Evolutionary conservation across 768 basidiomycete species (phyloP).

Genomic region (Cyclocybe cylindracea): DNA sequence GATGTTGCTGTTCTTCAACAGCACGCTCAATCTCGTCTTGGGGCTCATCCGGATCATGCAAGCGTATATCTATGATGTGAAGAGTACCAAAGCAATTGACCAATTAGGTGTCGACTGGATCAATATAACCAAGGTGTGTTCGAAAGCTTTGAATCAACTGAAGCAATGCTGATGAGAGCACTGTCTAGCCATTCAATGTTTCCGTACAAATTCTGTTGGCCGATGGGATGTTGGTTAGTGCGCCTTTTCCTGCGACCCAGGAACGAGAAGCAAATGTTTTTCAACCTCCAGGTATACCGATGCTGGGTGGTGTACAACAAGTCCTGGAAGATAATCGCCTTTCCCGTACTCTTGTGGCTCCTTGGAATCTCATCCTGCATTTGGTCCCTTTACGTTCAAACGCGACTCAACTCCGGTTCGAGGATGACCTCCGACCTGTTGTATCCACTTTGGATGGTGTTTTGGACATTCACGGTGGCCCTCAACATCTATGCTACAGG

Average conservation of each 20-base stretch:
- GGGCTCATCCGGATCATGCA: constrained; percentile 12
- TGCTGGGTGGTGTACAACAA: constrained; percentile 19
- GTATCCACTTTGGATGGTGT: not conserved
- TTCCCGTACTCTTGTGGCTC: constrained; percentile 17
- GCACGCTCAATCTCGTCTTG: constrained; percentile 13
- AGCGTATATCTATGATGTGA: constrained; percentile 4
- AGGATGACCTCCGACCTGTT: not conserved
- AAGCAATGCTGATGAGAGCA: not conserved
- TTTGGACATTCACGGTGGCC: constrained; percentile 17
- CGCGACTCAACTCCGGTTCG: not conserved
- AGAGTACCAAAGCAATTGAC: not conserved
- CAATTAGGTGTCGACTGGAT: constrained; percentile 10
- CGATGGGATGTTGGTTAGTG: not conserved
- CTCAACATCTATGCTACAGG: constrained; percentile 20
- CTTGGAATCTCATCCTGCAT: not conserved
- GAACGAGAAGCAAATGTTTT: no score
- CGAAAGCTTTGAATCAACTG: not conserved
- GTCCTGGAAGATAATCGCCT: constrained; percentile 3
- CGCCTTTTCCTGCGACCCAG: not conserved
- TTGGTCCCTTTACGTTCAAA: not conserved
- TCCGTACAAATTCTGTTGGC: constrained; percentile 1
- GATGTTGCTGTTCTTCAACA: constrained; percentile 7
- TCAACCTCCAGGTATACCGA: constrained; percentile 10
- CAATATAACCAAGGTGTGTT: constrained; percentile 11
- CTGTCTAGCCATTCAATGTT: not conserved